Conservation (phyloP, 2,329 filamentous ascomycete genomes). For the Ambrosiella xylebori region DNA sequence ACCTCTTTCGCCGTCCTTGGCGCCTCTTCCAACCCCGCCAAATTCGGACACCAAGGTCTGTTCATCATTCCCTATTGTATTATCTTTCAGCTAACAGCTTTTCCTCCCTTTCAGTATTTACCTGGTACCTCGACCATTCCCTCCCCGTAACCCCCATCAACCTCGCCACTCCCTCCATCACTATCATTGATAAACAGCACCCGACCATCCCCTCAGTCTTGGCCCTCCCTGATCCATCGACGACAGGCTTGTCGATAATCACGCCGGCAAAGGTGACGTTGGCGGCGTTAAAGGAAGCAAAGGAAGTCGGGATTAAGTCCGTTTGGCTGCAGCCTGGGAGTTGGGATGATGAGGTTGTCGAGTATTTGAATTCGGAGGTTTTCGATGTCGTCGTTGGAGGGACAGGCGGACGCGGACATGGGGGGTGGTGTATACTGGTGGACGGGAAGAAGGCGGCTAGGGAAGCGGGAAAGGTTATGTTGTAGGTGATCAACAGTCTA, state of each 20-base stretch:
- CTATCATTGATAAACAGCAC: slow-evolving; percentile 34
- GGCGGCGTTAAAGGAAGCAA: slow-evolving; percentile 59
- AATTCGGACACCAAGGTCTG: slow-evolving; percentile 77
- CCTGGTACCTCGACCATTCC: slow-evolving; percentile 66
- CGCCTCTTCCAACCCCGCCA: slow-evolving; percentile 66
- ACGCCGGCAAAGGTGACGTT: slow-evolving; percentile 68
- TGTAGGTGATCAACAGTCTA: not conserved
- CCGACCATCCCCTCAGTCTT: slow-evolving; percentile 47
- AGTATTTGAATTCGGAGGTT: slow-evolving; percentile 43
- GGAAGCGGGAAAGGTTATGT: slow-evolving; percentile 35
- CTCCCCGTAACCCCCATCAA: slow-evolving; percentile 75
- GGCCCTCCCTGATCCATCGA: slow-evolving; percentile 44
- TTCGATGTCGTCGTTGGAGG: slow-evolving; percentile 57
- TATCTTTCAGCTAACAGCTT: not conserved
- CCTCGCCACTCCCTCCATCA: slow-evolving; percentile 48
- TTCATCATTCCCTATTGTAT: slow-evolving; percentile 5
- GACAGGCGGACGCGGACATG: slow-evolving; percentile 44
- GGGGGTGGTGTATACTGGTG: slow-evolving; percentile 78
- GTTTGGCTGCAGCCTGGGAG: slow-evolving; percentile 87
- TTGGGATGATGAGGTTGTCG: slow-evolving; percentile 59
- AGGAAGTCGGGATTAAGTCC: slow-evolving; percentile 50
- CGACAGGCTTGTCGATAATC: slow-evolving; percentile 70
- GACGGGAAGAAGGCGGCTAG: slow-evolving; percentile 54
- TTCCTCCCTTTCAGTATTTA: slow-evolving; percentile 46
- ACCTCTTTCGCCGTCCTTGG: slow-evolving; percentile 76